Base-by-base conservation (phyloP, 495 filamentous ascomycete species). In the Astrocystis sublimbata region DNA sequence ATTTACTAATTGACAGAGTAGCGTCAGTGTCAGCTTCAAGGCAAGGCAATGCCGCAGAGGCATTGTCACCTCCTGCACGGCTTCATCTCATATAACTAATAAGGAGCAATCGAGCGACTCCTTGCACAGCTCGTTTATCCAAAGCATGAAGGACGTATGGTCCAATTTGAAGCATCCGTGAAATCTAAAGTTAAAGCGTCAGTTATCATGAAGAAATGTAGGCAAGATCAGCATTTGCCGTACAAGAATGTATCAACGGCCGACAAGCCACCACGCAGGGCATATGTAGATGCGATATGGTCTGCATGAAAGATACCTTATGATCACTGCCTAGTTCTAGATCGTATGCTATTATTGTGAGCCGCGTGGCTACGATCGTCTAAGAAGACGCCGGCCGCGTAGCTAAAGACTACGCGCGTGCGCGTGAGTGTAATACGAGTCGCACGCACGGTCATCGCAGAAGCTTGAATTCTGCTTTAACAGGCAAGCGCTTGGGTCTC, bases 261-360 rank as follows among this genome's bases (percentile, higher is more conserved):
- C 10, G 24, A 28, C 6, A 17, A 35, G 8, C 17, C 13, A 46
- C 38, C 30, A 45, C 26, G 26, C 38, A 47, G 26, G 23, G 26
- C 15, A 61, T 26, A 33, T 45, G 40, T 57, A 57, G 41, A 15
- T 15, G 12, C 28, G 47, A 46, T 40, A 58, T 56, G 17, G 30
- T 43, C 40, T 55, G 50, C 31, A 46, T 41, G 38, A 19, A 15
- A 17, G 43, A 36, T 12, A n/a, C n/a, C n/a, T n/a, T n/a, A 35
- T 53, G 17, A 38, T 52, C 31, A 33, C 36, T 19, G 23, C 38
- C 56, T 24, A 43, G 23, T 33, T 56, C 33, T 49, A 42, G 35
- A 35, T 47, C 51, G 21, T 61, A 41, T 47, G 60, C 41, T 55
- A 33, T 41, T 40, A 30, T 58, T 43, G 6, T 63, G 12, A 36